Percentiles rank a stretch among this genome's conserved stretches.
Conservation (phyloP, 2,329 filamentous ascomycete genomes). For the Paracoccidioides lutzii region DNA sequence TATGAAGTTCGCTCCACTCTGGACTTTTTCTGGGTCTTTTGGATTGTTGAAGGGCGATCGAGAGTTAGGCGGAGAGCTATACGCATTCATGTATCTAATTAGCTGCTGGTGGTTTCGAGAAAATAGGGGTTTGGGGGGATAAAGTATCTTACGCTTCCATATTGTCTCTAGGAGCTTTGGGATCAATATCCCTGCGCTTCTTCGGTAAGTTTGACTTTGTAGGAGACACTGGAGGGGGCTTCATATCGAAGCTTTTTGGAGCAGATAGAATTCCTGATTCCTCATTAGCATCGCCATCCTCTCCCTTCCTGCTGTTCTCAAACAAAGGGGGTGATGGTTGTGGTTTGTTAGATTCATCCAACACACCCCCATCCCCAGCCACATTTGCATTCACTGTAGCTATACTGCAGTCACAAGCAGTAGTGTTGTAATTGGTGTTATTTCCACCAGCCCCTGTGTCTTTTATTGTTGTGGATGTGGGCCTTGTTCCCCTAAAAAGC, state of each 20-base stretch:
- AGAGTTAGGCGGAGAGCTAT: background rate
- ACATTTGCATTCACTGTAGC: background rate
- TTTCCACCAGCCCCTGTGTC: background rate
- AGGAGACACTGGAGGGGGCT: background rate
- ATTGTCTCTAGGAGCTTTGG: background rate
- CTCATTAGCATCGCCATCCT: background rate
- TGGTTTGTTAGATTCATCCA: background rate
- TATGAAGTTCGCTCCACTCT: conserved; percentile 7
- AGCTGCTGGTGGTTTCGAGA: background rate
- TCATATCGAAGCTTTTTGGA: background rate
- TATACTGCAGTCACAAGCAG: background rate
- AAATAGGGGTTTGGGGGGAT: background rate
- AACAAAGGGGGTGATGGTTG: background rate
- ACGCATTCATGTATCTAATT: background rate
- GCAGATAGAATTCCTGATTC: background rate
- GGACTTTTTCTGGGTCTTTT: background rate
- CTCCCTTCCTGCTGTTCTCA: background rate
- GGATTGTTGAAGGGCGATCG: background rate
- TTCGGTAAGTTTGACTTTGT: conserved; percentile 2
- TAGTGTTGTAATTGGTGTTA: background rate
- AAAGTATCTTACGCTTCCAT: background rate
- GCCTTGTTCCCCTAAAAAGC: conserved; percentile 24
- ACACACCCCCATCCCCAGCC: background rate
- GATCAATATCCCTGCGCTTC: background rate
- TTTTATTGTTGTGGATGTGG: conserved; percentile 11